Evolutionary conservation across 306 rosid genomes (phyloP), one percentile per base, ranked within the genome.

Genomic region (Spatholobus suberectus): DNA sequence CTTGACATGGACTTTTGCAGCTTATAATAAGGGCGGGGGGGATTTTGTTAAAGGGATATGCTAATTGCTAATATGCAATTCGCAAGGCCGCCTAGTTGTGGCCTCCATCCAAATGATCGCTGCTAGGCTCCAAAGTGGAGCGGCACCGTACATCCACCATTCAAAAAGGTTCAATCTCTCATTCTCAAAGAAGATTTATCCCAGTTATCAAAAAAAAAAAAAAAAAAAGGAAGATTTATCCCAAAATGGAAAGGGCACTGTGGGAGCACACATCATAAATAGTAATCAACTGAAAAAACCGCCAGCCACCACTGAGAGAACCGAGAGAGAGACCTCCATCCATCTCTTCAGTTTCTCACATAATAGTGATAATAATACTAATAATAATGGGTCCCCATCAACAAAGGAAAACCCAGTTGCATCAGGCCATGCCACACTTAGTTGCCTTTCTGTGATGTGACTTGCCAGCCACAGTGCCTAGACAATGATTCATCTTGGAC

Each of bases 401-500:
- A 3, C 9, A 27, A 68, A 65, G 73, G 46, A 75, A 78, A 89
- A 79, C 82, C 78, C 72, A 76, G 87, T 67, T 70, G 87, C 79
- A 67, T 83, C 63, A 37, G 21, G 12, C 29, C 29, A 5, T 3
- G 76, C 85, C 83, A 75, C 73, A 5, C 8, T 2, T 15, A 5
- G 8, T 21, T 14, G 15, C 68, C 59, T 82, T 86, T 71, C 11
- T 37, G 20, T 26, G 90, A 91, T 67, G 85, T 65, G 91, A 89
- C 89, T 43, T 51, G 82, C 37, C 52, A 84, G 79, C 57, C 78
- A 82, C 62, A 26, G 65, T 59, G 88, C 41, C 72, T 44, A 46
- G 84, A 77, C 78, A 86, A 89, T 89, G 91, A 87, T 90, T 92
- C 92, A 86, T 65, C 62, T 7, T n/a, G 91, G 94, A 41, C 92